A percentile compares a stretch with the other conserved stretches of the same genome.
phyloP scores from a whole-genome alignment of 2,329 filamentous ascomycete genomes.

The Zymoseptoria crescenta region DNA sequence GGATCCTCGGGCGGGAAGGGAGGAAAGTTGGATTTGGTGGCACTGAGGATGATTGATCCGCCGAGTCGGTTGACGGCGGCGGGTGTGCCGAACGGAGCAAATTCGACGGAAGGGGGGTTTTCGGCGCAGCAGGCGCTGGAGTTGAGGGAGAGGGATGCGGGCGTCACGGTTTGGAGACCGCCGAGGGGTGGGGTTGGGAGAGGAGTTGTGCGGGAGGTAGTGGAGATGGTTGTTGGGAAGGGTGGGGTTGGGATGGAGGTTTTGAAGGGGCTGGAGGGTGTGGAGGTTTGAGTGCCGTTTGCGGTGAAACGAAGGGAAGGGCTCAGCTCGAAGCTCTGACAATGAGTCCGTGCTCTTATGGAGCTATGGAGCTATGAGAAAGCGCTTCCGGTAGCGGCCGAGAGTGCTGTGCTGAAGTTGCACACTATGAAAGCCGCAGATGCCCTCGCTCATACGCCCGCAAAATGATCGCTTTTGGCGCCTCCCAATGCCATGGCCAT shows the following conservation, averaged over 20 bases:
- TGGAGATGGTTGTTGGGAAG: constrained; percentile 65
- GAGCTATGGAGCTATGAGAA: neutral
- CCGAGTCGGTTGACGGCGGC: constrained; percentile 43
- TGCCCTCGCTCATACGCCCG: neutral
- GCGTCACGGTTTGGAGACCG: constrained; percentile 67
- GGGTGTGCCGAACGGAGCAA: constrained; percentile 41
- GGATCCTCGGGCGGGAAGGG: constrained; percentile 44
- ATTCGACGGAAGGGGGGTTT: constrained; percentile 37
- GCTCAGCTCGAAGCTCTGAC: neutral
- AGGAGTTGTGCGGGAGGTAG: constrained; percentile 62
- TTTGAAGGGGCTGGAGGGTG: constrained; percentile 68
- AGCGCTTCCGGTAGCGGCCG: neutral
- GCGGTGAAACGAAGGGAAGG: too few relatives aligned
- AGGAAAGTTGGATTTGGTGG: constrained; percentile 28
- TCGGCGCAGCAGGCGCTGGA: constrained; percentile 35
- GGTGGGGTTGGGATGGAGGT: constrained; percentile 83
- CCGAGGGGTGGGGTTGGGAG: constrained; percentile 77
- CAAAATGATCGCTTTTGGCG: neutral
- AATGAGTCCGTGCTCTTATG: neutral
- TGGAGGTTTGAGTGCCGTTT: constrained; percentile 43
- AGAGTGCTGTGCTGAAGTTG: neutral
- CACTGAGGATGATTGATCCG: constrained; percentile 43
- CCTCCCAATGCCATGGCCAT: neutral
- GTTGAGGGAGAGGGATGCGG: constrained; percentile 44
- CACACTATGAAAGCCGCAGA: neutral